These are phyloP conservation scores for Penstemon newberryi DNA, from an alignment of 257 asterid species.

Conservation along the genomic window DNA sequence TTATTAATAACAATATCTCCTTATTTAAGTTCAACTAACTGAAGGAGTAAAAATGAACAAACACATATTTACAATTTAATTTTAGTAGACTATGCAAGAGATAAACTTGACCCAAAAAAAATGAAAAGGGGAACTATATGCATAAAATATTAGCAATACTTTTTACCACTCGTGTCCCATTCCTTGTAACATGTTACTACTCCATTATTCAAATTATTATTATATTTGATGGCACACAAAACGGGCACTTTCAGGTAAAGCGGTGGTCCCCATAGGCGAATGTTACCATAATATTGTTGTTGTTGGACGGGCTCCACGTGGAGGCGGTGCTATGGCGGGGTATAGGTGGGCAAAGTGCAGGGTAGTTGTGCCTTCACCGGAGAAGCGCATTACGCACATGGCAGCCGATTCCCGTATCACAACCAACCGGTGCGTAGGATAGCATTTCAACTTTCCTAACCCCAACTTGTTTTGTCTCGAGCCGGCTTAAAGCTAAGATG, in stretches of 20 bases:
- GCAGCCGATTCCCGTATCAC: slow-evolving; percentile 33
- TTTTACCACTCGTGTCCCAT: neutral
- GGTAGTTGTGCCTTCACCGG: slow-evolving; percentile 37
- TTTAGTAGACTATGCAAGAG: no score
- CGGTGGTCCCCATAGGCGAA: neutral
- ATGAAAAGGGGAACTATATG: neutral
- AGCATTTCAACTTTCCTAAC: neutral
- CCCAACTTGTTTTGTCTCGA: slow-evolving; percentile 13
- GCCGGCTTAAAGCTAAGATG: slow-evolving; percentile 18
- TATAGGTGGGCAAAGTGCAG: slow-evolving; percentile 25
- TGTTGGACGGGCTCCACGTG: slow-evolving; percentile 18
- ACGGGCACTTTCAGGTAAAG: neutral
- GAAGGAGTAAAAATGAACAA: no score
- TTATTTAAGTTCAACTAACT: no score
- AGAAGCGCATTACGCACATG: slow-evolving; percentile 46
- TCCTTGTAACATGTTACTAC: neutral
- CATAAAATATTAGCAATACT: neutral
- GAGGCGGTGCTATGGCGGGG: slow-evolving; percentile 20
- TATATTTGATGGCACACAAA: neutral
- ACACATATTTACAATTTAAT: no score
- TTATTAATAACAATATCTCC: no score
- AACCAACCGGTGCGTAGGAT: slow-evolving; percentile 34
- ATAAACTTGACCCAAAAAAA: no score
- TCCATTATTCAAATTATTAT: neutral
- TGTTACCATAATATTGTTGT: neutral